Conservation (phyloP, 2,329 filamentous ascomycete species). For the Aspergillus neoniger region DNA sequence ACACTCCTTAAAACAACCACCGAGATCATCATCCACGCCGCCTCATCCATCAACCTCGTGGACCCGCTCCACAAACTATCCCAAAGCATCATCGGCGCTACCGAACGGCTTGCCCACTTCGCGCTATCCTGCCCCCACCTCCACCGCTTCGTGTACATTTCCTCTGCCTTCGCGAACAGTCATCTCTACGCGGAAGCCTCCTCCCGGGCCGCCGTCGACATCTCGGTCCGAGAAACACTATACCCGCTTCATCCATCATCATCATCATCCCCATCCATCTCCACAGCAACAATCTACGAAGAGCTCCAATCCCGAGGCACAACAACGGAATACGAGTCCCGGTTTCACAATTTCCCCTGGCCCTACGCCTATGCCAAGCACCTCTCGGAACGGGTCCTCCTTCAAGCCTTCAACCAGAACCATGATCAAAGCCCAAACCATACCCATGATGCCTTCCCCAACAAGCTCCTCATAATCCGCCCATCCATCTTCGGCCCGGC, state of each 20-base stretch:
- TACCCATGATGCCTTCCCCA: neutral
- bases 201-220: constrained; percentile 1
- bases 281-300: neutral
- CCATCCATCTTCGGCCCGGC: constrained; percentile 17
- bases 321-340: constrained; percentile 3
- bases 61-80: neutral
- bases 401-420: neutral
- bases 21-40: constrained; percentile 22
- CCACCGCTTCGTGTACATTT: constrained; percentile 23
- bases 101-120: constrained; percentile 9
- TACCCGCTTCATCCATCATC: constrained; percentile 10
- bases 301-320: constrained; percentile 4
- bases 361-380: constrained; percentile 22
- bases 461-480: constrained; percentile 17
- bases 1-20: constrained; percentile 1
- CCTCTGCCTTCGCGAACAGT: constrained; percentile 22
- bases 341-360: constrained; percentile 16
- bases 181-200: constrained; percentile 7
- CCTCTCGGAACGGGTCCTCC: constrained; percentile 14
- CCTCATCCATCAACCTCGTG: constrained; percentile 17
- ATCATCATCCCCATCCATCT: neutral
- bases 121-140: constrained; percentile 13
- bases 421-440: neutral
- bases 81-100: constrained; percentile 12
- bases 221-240: constrained; percentile 16